A percentile compares a stretch with the other conserved stretches of the same genome.
These are phyloP conservation scores for Gracilaria caudata DNA, from an alignment of 23 red algal genomes.

Conservation along the genomic window DNA sequence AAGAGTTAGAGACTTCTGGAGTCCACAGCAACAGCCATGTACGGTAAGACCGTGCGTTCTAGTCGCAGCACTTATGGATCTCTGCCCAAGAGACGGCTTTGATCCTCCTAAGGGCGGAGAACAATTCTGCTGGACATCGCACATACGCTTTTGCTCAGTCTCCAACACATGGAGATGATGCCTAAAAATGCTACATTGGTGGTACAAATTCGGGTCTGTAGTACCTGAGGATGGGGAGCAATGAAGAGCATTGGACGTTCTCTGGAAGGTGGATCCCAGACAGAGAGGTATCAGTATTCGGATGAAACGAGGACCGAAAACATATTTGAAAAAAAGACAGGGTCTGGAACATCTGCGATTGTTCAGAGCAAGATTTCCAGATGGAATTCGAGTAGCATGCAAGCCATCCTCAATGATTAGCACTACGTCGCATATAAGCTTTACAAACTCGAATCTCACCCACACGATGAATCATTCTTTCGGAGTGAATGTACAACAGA, in stretches of 20 bases:
- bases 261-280: slow-evolving; percentile 15
- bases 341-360: slow-evolving; percentile 30
- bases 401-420: background rate
- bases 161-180: slow-evolving; percentile 72
- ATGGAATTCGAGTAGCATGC: slow-evolving; percentile 35
- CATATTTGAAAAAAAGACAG: background rate
- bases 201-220: slow-evolving; percentile 64
- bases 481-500: too few species aligned
- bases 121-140: too few species aligned
- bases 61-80: too few species aligned
- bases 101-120: too few species aligned
- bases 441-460: background rate
- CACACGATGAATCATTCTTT: too few species aligned
- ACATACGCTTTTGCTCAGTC: too few species aligned
- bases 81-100: too few species aligned
- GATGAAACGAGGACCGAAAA: slow-evolving; percentile 6
- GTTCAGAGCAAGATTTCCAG: slow-evolving; percentile 16
- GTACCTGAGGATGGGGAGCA: slow-evolving; percentile 43
- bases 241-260: slow-evolving; percentile 1
- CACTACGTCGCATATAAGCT: background rate
- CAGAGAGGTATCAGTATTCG: slow-evolving; percentile 37
- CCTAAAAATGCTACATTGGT: slow-evolving; percentile 55
- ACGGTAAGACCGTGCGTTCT: too few species aligned
- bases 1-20: too few species aligned
- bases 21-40: too few species aligned